These are phyloP conservation scores for Vanderwaltozyma polyspora DNA, from an alignment of 805 yeast species.

Conservation along the genomic window DNA sequence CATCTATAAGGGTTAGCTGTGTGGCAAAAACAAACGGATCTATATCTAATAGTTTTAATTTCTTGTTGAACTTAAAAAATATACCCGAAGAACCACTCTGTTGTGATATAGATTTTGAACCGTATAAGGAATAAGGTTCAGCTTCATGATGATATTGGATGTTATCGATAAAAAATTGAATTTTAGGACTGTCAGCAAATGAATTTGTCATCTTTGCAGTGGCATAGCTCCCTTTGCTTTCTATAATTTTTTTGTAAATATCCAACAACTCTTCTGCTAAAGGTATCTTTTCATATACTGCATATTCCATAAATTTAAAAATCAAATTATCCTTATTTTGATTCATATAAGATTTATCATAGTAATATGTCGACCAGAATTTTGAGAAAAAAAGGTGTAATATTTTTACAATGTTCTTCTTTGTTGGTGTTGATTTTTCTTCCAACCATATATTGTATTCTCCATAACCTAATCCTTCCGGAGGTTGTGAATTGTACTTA, in stretches of 20 bases:
- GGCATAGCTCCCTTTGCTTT: conserved; percentile 23
- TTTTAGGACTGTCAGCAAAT: not conserved
- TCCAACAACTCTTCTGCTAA: conserved; percentile 30
- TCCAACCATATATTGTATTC: conserved; percentile 71
- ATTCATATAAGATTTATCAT: conserved; percentile 31
- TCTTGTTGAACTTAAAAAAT: conserved; percentile 25
- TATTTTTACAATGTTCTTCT: conserved; percentile 52
- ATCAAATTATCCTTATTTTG: conserved; percentile 7
- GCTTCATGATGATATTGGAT: not conserved
- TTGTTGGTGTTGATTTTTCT: conserved; percentile 56
- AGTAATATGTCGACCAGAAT: conserved; percentile 59
- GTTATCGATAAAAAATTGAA: conserved; percentile 1
- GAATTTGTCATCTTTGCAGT: not conserved
- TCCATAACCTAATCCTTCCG: conserved; percentile 76
- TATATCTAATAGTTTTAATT: conserved; percentile 47
- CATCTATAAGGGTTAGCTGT: conserved; percentile 75
- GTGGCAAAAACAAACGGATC: conserved; percentile 71
- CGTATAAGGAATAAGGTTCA: not conserved
- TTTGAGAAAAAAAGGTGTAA: conserved; percentile 56
- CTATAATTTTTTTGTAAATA: conserved; percentile 7
- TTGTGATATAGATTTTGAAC: not conserved
- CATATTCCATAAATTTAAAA: conserved; percentile 25
- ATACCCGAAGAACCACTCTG: not conserved
- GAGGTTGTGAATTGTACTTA: conserved; percentile 64
- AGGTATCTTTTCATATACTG: conserved; percentile 33